phyloP scores from a whole-genome alignment of 805 yeast genomes.

The Candida broadrunensis region DNA sequence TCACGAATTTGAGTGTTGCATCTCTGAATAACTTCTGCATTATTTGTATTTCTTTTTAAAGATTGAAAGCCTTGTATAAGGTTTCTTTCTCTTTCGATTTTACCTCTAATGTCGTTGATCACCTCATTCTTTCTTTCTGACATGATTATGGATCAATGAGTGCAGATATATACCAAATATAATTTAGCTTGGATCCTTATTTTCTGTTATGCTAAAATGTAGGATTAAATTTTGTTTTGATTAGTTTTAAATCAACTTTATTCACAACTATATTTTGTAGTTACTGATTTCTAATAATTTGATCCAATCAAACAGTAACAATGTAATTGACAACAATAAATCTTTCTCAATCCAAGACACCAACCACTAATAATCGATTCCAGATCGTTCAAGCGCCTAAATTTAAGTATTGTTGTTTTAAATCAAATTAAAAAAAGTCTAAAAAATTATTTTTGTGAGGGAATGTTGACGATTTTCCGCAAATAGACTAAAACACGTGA shows the following conservation, averaged over 20 bases:
- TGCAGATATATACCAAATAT: no score
- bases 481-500: not conserved
- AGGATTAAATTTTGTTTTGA: no score
- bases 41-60: slow-evolving; percentile 73
- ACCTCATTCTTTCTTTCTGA: slow-evolving; percentile 19
- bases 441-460: not conserved
- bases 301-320: no score
- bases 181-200: no score
- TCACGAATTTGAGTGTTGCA: slow-evolving; percentile 90
- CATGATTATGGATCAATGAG: not conserved
- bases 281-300: no score
- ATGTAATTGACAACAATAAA: no score
- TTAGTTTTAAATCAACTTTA: no score
- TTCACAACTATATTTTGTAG: no score
- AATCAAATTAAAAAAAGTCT: not conserved
- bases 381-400: not conserved
- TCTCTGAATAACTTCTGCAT: slow-evolving; percentile 80
- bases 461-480: not conserved
- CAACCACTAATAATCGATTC: not conserved
- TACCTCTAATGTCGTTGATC: slow-evolving; percentile 68
- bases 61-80: slow-evolving; percentile 85
- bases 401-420: not conserved
- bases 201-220: no score
- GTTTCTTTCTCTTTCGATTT: slow-evolving; percentile 85
- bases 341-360: no score